Evolutionary conservation across 1,284 basidiomycete genomes (phyloP), one percentile per base, ranked within the genome.

Genomic region (Neolentinus lepideus): DNA sequence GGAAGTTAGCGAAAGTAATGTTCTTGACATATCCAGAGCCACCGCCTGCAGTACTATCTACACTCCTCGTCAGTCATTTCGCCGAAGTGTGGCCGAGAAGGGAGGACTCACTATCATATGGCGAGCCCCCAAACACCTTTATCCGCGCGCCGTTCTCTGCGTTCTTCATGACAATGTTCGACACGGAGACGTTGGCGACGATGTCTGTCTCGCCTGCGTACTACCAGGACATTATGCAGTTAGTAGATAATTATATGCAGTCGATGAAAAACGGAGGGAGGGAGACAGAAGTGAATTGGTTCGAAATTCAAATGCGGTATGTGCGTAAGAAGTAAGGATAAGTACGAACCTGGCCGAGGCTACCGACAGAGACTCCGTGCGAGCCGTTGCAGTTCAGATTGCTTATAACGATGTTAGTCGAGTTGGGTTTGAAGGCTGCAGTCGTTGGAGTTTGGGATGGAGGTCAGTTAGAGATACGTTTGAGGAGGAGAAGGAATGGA

Each of bases 131-230:
- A 63, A 64, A 80, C 1, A 74, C 73, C 64, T 81, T 80, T 68
- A 80, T 80, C 31, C 76, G 73, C 0, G 77, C 77, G 1, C 75
- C 78, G 58, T 80, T 77, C 54, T 77, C 67, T 2, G 75, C 74
- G 56, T 79, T 77, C 22, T 69, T 66, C 73, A 80, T 79, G 6
- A 66, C 67, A 59, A 80, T 69, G 59, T 80, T 75, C 16, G 70
- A 67, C 27, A 72, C 72, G 25, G 66, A 66, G 53, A 81, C 64
- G 63, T 80, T 74, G 47, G 72, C 67, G 47, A 80, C 75, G 51
- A 80, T 75, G 59, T 80, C 78, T 52, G 68, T 72, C 58, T 71
- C 66, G n/a, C 76, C 76, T 8, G 71, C 67, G 63, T 77, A 79
- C 63, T 81, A 74, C 12, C 6, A 3, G 24, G 8, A 26, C 22